Conservation (phyloP, 2,329 filamentous ascomycete species). For the Metarhizium robertsii region DNA sequence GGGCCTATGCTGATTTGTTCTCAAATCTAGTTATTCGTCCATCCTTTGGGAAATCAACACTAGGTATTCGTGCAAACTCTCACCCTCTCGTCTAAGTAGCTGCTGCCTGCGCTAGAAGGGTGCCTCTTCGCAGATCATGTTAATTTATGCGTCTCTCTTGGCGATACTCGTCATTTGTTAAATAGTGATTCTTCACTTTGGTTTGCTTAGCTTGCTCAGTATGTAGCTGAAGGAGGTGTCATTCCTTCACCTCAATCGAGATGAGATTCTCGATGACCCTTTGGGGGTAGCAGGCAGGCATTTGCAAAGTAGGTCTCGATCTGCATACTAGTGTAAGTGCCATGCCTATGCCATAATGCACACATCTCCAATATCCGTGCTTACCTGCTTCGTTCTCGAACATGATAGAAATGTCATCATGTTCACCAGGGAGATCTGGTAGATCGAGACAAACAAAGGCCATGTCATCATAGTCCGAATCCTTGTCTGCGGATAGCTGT, state of each 20-base stretch:
- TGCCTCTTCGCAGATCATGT: not conserved
- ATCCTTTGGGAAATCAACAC: not conserved
- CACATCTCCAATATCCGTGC: slow-evolving; percentile 16
- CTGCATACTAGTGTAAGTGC: slow-evolving; percentile 20
- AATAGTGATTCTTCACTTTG: not conserved
- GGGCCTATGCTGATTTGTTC: slow-evolving; percentile 1
- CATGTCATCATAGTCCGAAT: slow-evolving; percentile 47
- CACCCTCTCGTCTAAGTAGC: not conserved
- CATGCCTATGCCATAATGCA: not conserved
- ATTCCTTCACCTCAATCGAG: slow-evolving; percentile 16
- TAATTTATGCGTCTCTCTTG: not conserved
- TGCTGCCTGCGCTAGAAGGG: not conserved
- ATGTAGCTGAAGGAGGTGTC: not conserved
- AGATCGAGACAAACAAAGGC: slow-evolving; percentile 79
- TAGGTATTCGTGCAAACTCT: not conserved
- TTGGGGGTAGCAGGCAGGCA: slow-evolving; percentile 50
- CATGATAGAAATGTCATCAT: slow-evolving; percentile 79
- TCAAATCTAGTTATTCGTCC: not conserved
- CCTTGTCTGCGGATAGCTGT: slow-evolving; percentile 42
- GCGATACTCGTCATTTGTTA: not conserved
- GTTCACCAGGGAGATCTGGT: slow-evolving; percentile 82
- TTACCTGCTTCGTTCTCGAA: slow-evolving; percentile 74
- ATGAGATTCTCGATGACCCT: slow-evolving; percentile 26
- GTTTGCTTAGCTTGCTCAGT: not conserved
- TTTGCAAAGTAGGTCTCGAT: slow-evolving; percentile 42